Base-by-base conservation (phyloP, 208 protist genomes). In the Leishmania turanica region DNA sequence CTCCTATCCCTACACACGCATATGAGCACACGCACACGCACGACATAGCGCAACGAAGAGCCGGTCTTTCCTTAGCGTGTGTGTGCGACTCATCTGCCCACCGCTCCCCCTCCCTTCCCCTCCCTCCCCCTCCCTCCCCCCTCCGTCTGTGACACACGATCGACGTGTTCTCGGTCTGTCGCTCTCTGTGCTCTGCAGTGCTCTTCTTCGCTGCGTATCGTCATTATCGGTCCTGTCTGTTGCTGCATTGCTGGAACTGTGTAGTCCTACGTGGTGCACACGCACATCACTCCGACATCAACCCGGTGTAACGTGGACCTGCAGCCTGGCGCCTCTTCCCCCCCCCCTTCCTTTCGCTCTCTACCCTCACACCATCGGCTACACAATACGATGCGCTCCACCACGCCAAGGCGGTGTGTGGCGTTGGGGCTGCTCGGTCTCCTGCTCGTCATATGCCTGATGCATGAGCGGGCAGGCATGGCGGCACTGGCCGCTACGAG, bases 361-460 rank as follows among this genome's bases (percentile, higher is more conserved):
- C 45, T 15, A 58, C 42, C 4, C n/a, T 45, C 49, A 58, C n/a
- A 56, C 34, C 60, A 15, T 47, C 11, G 15, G 5, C n/a, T 17
- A 62, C 72, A n/a, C 53, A 76, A 42, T 58, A 13, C 72, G n/a
- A 37, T 42, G 47, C 15, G 42, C 45, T 62, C 11, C 68, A 45
- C 13, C 9, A 47, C 31, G 51, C 27, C 80, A 34, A 51, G 49
- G 54, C 53, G 75, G 15, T 69, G 54, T 21, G 68, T 77, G 76
- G 60, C 66, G 34, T 45, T 81, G 31, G 47, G 78, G 54, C 34
- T 88, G 34, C 54, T 87, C 6, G 68, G 84, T 2, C 78, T 88
- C 64, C 56, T 85, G 31, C 45, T 86, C 8, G 34, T 87, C 8
- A 19, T 85, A 49, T 69, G 73, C 8, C 40, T 86, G 13, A 71